Conservation (phyloP, 208 protist species). For the Porcisia deanei region DNA sequence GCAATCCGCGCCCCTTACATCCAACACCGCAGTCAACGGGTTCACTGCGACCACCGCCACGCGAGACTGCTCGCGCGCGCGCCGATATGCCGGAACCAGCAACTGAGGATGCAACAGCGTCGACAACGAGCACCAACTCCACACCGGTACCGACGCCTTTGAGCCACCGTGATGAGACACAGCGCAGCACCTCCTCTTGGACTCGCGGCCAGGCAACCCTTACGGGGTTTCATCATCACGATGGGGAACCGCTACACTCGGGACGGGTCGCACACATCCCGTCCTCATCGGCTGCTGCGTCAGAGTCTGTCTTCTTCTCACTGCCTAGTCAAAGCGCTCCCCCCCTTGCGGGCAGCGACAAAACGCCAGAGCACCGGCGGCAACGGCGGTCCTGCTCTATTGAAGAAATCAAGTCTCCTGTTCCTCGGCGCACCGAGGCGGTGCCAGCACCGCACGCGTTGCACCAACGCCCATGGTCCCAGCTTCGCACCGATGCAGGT, state of each 20-base stretch:
- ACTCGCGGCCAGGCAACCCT: background rate
- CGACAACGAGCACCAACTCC: background rate
- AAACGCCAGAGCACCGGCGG: background rate
- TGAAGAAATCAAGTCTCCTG: background rate
- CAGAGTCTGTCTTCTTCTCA: slow-evolving; percentile 20
- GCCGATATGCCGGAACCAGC: background rate
- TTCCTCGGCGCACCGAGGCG: background rate
- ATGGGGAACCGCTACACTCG: background rate
- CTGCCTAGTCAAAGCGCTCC: slow-evolving; percentile 6
- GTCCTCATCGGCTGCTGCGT: background rate
- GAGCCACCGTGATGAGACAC: background rate
- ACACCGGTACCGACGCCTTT: background rate
- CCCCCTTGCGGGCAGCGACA: background rate
- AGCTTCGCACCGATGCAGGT: background rate
- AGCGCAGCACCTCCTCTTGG: background rate
- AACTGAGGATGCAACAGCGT: background rate
- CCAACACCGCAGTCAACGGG: background rate
- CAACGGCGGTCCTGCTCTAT: background rate
- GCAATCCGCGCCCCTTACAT: background rate
- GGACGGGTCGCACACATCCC: background rate
- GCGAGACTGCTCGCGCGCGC: background rate
- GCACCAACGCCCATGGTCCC: slow-evolving; percentile 4
- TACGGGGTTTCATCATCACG: background rate
- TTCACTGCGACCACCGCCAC: background rate
- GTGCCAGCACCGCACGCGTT: slow-evolving; percentile 1